Evolutionary conservation across 768 basidiomycete species (phyloP).

Genomic region (Tricholoma flavovirens): DNA sequence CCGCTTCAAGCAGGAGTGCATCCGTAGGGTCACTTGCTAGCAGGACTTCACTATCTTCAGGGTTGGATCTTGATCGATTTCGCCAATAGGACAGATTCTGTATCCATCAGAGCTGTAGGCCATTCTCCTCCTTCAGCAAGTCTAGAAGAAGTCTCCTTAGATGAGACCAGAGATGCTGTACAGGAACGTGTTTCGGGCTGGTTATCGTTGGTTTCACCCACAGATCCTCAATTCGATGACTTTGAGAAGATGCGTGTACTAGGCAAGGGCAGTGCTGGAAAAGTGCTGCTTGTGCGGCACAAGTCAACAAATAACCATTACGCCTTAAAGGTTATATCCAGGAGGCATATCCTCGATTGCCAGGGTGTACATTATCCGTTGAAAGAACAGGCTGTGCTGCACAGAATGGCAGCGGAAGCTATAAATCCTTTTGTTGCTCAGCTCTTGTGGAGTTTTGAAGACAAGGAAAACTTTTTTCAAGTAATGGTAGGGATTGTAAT

Average conservation of each 20-base stretch:
- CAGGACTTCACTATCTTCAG: neutral
- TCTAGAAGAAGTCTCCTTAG: neutral
- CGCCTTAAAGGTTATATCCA: slow-evolving; percentile 97
- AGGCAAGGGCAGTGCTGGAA: slow-evolving; percentile 96
- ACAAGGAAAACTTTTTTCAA: slow-evolving; percentile 93
- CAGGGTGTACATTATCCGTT: slow-evolving; percentile 95
- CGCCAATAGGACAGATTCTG: neutral
- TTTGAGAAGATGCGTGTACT: slow-evolving; percentile 97
- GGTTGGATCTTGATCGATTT: neutral
- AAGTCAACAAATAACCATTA: slow-evolving; percentile 67
- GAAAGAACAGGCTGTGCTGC: slow-evolving; percentile 93
- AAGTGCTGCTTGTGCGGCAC: slow-evolving; percentile 87
- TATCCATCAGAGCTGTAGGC: neutral
- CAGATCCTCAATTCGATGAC: slow-evolving; percentile 51
- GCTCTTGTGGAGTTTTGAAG: slow-evolving; percentile 98
- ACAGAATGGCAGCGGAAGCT: slow-evolving; percentile 84
- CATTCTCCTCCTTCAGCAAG: neutral
- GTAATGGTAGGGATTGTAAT: slow-evolving; percentile 60
- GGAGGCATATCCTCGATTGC: slow-evolving; percentile 92
- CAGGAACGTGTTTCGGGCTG: neutral
- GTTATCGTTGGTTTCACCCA: neutral
- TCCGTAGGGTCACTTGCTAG: neutral
- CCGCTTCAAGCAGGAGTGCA: too few relatives aligned
- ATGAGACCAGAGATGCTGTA: neutral
- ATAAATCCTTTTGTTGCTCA: slow-evolving; percentile 93